These are phyloP conservation scores for Suhomyces sp. DNA, from an alignment of 805 yeast genomes.

Conservation along the genomic window DNA sequence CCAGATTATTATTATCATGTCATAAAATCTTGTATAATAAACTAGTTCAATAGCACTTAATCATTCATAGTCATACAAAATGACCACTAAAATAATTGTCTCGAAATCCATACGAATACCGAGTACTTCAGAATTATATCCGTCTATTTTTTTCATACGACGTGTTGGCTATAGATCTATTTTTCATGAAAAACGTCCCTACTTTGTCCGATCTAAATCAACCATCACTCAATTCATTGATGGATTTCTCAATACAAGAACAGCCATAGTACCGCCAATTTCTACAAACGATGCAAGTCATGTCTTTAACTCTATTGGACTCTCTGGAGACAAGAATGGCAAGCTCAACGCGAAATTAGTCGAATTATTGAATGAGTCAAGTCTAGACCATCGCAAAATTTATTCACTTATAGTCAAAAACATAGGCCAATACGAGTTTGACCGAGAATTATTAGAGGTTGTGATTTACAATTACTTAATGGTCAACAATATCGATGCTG, in stretches of 20 bases:
- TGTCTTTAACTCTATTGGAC: not conserved
- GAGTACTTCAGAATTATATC: no score
- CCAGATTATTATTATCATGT: no score
- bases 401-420: constrained; percentile 10
- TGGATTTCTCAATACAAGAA: not conserved
- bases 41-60: no score
- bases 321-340: not conserved
- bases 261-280: not conserved
- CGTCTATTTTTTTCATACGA: no score
- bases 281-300: no score
- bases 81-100: no score
- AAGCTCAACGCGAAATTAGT: constrained; percentile 1
- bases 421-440: constrained; percentile 6
- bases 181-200: not conserved
- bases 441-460: constrained; percentile 20
- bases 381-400: constrained; percentile 2
- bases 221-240: constrained; percentile 1
- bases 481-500: constrained; percentile 21
- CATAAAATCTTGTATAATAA: no score
- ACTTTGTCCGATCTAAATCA: not conserved
- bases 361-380: constrained; percentile 1
- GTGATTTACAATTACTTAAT: constrained; percentile 21
- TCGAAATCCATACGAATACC: no score
- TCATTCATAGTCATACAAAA: no score
- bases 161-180: no score